Evolutionary conservation across 805 yeast species (phyloP), one percentile per base, ranked within the genome.

Genomic region (Metschnikowia picachoensis): DNA sequence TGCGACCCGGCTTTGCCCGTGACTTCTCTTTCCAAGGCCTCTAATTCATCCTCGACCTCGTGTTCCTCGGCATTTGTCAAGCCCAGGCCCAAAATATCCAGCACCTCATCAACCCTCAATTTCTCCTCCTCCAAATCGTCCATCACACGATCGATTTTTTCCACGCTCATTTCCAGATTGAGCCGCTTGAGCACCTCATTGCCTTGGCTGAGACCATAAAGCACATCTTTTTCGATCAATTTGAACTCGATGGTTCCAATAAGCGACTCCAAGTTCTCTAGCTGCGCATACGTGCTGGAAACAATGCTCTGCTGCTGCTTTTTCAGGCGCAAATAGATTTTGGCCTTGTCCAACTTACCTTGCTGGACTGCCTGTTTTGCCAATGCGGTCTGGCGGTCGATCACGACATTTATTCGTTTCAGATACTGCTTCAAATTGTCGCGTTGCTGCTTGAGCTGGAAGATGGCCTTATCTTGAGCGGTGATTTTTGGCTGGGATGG

Each of bases 171-270:
- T 57, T 92, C 97, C 39, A 70, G 68, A 62, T 94, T 94, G 49
- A 94, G 72, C 55, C 79, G 81, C 53, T 78, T 83, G 55, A 94
- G 75, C 11, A 88, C 87, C 42, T 74, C 67, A 59, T 86, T 90
- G 20, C 99, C 98, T 53, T 85, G 83, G 55, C 82, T 75, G 29
- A 94, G 69, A 0, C 97, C 97, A 48, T 77, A 77, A 3, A 91
- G 55, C 35, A 94, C 90, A 57, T 90, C 96, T 51, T 82, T 80
- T 61, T 94, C 98, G 30, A 94, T 82, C 47, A 88, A 67, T 58
- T 95, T 92, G 68, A 89, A 90, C 65, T 94, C 98, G 32, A 94
- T 85, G 9, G 83, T 83, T 17, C 82, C 77, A 8, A 88, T 85
- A 62, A 94, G 76, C 49, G 80, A 77, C 62, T 92, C 97, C 32